These are phyloP conservation scores for Leishmania aethiopica DNA, from an alignment of 208 protist species.

Conservation along the genomic window DNA sequence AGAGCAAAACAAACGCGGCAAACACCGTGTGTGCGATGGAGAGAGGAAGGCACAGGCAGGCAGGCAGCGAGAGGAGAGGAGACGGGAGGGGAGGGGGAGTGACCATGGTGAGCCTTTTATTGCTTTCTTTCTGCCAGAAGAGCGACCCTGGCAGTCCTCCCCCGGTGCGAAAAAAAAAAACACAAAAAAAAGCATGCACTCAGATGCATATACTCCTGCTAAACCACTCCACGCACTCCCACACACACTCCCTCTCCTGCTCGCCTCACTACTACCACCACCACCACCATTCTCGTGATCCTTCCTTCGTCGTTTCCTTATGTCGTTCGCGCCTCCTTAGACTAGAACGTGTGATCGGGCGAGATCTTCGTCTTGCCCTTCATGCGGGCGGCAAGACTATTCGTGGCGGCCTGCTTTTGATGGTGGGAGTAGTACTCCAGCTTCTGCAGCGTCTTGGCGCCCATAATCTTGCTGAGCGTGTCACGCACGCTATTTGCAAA, in stretches of 20 bases:
- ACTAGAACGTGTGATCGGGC: constrained; percentile 36
- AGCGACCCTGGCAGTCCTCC: neutral
- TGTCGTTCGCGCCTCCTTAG: neutral
- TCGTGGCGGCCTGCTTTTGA: constrained; percentile 53
- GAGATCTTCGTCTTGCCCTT: constrained; percentile 48
- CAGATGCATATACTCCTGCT: neutral
- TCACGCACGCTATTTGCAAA: constrained; percentile 69
- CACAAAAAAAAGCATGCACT: neutral
- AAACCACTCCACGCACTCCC: neutral
- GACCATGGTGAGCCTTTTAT: neutral
- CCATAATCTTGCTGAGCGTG: constrained; percentile 68
- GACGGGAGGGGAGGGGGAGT: neutral
- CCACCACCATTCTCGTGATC: neutral
- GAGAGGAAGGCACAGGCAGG: no score
- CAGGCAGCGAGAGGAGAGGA: no score
- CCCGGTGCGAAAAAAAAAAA: neutral
- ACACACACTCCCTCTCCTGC: neutral
- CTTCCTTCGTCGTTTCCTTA: neutral
- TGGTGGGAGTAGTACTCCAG: constrained; percentile 86
- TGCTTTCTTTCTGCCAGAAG: neutral
- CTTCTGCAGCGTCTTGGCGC: constrained; percentile 77
- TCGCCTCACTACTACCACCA: neutral
- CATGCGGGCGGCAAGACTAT: constrained; percentile 71
- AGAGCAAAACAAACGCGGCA: neutral
- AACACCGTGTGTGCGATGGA: no score